These are phyloP conservation scores for Vitis hybrid DNA, from an alignment of 177 flowering plant genomes.

Conservation along the genomic window DNA sequence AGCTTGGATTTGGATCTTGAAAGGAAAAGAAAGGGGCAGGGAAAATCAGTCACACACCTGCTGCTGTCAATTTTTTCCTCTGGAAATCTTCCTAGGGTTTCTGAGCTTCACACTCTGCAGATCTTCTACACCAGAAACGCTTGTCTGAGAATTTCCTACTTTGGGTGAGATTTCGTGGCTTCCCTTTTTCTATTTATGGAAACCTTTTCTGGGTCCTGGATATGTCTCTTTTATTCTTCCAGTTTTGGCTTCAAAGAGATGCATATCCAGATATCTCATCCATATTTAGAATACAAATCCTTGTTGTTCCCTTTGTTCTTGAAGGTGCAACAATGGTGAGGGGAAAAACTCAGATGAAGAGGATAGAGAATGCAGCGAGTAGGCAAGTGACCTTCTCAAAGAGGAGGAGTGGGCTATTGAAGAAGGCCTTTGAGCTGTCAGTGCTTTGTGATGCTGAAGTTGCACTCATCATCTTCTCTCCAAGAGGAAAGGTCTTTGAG, in stretches of 20 bases:
- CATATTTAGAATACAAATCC: not conserved
- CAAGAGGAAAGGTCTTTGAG: slow-evolving; percentile 43
- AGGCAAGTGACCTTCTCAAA: slow-evolving; percentile 50
- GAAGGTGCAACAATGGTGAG: slow-evolving; percentile 31
- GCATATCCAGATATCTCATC: too few relatives aligned
- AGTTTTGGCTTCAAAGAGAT: not conserved
- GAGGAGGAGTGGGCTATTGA: slow-evolving; percentile 44
- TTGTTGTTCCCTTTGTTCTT: not conserved
- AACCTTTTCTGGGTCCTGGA: slow-evolving; percentile 7
- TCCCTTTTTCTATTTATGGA: slow-evolving; percentile 22
- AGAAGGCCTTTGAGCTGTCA: slow-evolving; percentile 49
- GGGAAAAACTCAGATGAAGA: slow-evolving; percentile 44
- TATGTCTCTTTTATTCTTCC: not conserved
- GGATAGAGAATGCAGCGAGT: slow-evolving; percentile 45
- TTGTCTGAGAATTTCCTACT: slow-evolving; percentile 10
- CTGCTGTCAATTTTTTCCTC: not conserved
- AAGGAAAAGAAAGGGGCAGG: not conserved
- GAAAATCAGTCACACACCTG: not conserved
- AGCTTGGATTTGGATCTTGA: not conserved
- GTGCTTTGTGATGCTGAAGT: slow-evolving; percentile 50
- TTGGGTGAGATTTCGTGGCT: slow-evolving; percentile 5
- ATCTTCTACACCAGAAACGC: slow-evolving; percentile 7
- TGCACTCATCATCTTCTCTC: slow-evolving; percentile 47
- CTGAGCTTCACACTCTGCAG: not conserved
- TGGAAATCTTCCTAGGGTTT: slow-evolving; percentile 1